Evolutionary conservation across 1,284 basidiomycete genomes (phyloP), one percentile per base, ranked within the genome.

Genomic region (Heterobasidion irregulare): DNA sequence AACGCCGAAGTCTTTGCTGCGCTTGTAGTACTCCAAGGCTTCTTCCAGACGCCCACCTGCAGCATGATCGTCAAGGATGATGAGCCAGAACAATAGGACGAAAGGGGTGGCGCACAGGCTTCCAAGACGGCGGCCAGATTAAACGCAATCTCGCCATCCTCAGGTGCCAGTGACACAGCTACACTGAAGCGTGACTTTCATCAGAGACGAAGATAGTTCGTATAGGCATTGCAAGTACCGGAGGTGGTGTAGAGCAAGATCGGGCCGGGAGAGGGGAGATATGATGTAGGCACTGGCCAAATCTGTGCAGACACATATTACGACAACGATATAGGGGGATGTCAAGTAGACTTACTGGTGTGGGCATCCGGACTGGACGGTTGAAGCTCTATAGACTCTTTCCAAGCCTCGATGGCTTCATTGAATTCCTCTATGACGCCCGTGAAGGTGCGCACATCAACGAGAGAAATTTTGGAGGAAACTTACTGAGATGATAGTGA

Each of bases 101-200:
- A 38, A 16, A 35, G 46, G 8, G 36, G 53, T 53, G 55, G 78
- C 83, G 64, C 63, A 89, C 92, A 84, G 53, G 92, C 92, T 82
- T 94, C 92, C 55, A 94, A 77, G 62, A 94, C 91, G 26, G 91
- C 92, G 33, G 89, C 94, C 54, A 95, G 80, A 73, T 95, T 97
- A 78, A 94, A 97, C 35, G 92, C 88, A 66, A 96, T 94, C 71
- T 98, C 94, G 64, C 92, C 85, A 75, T 97, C 94, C 66, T 94
- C 89, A 41, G 94, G 94, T 48, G 89, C 82, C 59, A 97, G 81
- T 38, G 86, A 84, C 41, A 88, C 80, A 32, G 94, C 94, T 63
- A 90, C 86, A 60, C 94, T 96, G 70, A n/a, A 46, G 53, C 36
- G 38, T 35, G 32, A 52, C 13, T 35, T 36, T 52, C 36, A 54